phyloP scores from a whole-genome alignment of 176 grass and related monocot genomes.

The Aegilops sharonensis region DNA sequence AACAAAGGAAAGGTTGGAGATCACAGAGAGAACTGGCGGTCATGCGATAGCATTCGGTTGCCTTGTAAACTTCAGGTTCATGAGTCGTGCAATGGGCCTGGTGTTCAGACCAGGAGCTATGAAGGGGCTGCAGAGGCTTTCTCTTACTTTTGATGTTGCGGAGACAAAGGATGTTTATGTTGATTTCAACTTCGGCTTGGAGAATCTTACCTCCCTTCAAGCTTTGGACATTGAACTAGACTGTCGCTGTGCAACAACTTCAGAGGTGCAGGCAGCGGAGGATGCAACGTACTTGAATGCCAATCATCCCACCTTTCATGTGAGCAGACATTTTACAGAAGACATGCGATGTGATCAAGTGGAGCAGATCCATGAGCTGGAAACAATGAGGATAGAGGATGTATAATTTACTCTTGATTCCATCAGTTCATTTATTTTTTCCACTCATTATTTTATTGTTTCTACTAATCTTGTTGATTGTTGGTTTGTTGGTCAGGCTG shows the following conservation, averaged over 20 bases:
- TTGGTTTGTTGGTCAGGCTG: neutral
- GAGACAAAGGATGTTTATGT: neutral
- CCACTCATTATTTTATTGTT: neutral
- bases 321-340: neutral
- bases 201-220: constrained; percentile 11
- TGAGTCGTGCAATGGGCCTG: neutral
- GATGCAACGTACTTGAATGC: neutral
- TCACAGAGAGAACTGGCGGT: too few species aligned
- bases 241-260: neutral
- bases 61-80: neutral
- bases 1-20: neutral
- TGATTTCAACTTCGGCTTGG: neutral
- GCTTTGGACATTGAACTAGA: neutral
- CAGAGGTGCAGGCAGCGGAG: neutral
- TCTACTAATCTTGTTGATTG: neutral
- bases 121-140: neutral
- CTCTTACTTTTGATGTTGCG: neutral
- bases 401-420: neutral
- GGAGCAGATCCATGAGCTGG: neutral
- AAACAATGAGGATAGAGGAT: neutral
- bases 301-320: neutral
- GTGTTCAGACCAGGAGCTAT: constrained; percentile 5
- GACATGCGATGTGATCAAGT: neutral
- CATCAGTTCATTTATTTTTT: neutral
- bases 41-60: neutral